Percentiles rank a stretch among this genome's conserved stretches.
Conservation (phyloP, 257 asterid genomes). For the Plectranthus barbatus region DNA sequence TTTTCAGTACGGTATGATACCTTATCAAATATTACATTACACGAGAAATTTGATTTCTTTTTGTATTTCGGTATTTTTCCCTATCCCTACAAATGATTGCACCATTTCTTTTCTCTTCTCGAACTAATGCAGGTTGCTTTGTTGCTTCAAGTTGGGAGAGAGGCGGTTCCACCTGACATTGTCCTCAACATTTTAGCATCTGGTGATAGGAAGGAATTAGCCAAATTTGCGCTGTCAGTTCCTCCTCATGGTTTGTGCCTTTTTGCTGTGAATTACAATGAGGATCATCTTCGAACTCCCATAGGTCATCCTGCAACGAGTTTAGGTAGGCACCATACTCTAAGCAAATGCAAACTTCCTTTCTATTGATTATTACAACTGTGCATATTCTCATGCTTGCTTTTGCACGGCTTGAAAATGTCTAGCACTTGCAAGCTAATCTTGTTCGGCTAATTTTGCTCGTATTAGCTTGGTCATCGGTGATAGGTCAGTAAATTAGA, state of each 20-base stretch:
- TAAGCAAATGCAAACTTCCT: slow-evolving; percentile 63
- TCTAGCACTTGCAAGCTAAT: neutral
- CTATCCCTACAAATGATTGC: no score
- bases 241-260: slow-evolving; percentile 86
- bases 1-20: no score
- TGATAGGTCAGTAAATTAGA: no score
- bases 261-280: slow-evolving; percentile 37
- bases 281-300: slow-evolving; percentile 62
- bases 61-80: no score
- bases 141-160: slow-evolving; percentile 84
- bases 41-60: no score
- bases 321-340: slow-evolving; percentile 48
- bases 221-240: slow-evolving; percentile 46
- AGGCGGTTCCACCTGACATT: slow-evolving; percentile 63
- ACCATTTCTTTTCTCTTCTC: neutral
- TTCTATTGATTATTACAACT: slow-evolving; percentile 15
- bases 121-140: slow-evolving; percentile 53
- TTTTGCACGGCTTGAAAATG: neutral
- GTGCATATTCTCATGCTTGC: neutral
- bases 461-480: no score
- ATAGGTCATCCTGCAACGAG: slow-evolving; percentile 46
- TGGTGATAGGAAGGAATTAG: slow-evolving; percentile 74
- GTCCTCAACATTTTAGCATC: slow-evolving; percentile 58
- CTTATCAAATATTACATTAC: no score
- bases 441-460: neutral